Base-by-base conservation (phyloP, 805 yeast genomes). In the Clavispora santaluciae region DNA sequence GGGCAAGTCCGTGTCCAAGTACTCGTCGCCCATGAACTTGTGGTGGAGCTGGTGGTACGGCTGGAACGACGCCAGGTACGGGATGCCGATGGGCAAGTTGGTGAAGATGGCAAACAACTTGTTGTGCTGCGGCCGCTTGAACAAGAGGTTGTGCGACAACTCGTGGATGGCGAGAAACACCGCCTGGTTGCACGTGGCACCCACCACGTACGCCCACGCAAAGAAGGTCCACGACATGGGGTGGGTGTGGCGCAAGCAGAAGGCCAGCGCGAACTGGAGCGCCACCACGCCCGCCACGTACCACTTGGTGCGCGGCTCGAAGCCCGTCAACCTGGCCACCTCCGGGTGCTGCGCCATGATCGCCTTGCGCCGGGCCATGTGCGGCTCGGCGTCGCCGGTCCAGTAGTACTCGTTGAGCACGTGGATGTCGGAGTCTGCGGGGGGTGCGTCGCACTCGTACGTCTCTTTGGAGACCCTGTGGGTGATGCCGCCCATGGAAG, bases 11-110 rank as follows among this genome's bases (percentile, higher is more conserved):
- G 96, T 84, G 63, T 89, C 97, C 52, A 78, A 78, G 38, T 73
- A 70, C 53, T 80, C 84, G 58, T 89, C 95, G 15, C 97, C 97
- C 55, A 86, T 64, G 55, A 85, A 88, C 61, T 89, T 89, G 65
- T 89, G 97, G 57, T 89, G 97, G 26, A 89, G 68, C 60, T 87
- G 87, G 57, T 89, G 97, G 60, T 89, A 89, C 6, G 96, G 96
- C 45, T 86, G 83, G 68, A 89, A 76, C 46, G 86, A 83, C 0
- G 96, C 96, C 28, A 88, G 77, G 63, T 87, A 89, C 0, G 96
- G 97, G 18, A 89, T 72, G 1, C 96, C 96, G 39, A 89, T 86
- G 1, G 96, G 96, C 28, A 86, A 64, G 59, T 89, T 89, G 26
- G 88, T 75, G 49, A 86, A 67, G 8, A 88, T 82, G 33, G 93